Evolutionary conservation across 345 rosid genomes (phyloP).

Genomic region (Eucalyptus regnans): DNA sequence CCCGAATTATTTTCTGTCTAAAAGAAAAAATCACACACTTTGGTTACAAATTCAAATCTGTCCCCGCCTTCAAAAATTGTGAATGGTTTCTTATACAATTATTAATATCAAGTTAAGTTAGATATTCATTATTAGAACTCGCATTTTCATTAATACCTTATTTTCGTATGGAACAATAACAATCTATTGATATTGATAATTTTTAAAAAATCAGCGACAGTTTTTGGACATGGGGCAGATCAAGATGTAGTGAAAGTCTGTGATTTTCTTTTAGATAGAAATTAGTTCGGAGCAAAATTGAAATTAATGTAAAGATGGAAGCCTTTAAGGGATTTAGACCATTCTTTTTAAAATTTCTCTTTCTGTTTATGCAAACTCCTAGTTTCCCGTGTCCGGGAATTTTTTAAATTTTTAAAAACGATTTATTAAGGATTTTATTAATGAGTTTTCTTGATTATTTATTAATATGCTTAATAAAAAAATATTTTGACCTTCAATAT

Average conservation of each 20-base stretch:
- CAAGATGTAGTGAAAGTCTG: neutral
- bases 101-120: neutral
- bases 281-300: neutral
- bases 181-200: neutral
- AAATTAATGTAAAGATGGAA: neutral
- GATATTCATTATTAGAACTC: neutral
- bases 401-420: neutral
- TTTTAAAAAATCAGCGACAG: neutral
- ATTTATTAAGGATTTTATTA: neutral
- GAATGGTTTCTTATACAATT: neutral
- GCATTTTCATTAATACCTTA: rapidly evolving
- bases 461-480: neutral
- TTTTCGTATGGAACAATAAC: neutral
- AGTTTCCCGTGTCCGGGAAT: neutral
- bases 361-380: neutral
- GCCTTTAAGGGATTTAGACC: neutral
- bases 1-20: neutral
- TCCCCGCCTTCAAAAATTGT: neutral
- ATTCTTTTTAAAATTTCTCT: neutral
- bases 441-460: neutral
- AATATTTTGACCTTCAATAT: neutral
- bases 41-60: neutral
- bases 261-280: neutral
- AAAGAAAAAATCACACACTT: neutral
- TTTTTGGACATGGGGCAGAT: neutral